These are phyloP conservation scores for Phlyctochytrium bullatum DNA, from an alignment of 192 early-diverging fungal genomes.

Conservation along the genomic window DNA sequence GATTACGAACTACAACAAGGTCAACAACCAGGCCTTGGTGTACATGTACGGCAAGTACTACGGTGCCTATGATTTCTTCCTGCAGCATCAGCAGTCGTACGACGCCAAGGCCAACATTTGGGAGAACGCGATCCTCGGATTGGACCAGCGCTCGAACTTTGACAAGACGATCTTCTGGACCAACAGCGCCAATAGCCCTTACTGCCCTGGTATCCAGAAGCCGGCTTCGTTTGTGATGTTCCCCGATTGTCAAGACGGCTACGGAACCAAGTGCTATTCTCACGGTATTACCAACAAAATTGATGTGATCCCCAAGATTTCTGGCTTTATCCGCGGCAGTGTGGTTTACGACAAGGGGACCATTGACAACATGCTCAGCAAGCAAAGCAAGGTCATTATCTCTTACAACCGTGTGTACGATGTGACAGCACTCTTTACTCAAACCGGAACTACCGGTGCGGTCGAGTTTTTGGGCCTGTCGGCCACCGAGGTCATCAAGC, in stretches of 20 bases:
- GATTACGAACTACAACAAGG: slow-evolving; percentile 22
- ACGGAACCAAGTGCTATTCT: neutral
- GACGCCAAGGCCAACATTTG: neutral
- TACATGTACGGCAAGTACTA: slow-evolving; percentile 56
- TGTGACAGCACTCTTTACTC: slow-evolving; percentile 28
- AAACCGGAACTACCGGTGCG: slow-evolving; percentile 11
- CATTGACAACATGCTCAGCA: slow-evolving; percentile 4
- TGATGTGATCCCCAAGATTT: slow-evolving; percentile 28
- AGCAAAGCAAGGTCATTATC: slow-evolving; percentile 18
- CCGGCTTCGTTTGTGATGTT: slow-evolving; percentile 25
- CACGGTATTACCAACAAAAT: slow-evolving; percentile 12
- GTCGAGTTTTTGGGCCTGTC: slow-evolving; percentile 13
- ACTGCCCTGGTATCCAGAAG: slow-evolving; percentile 33
- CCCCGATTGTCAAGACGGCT: neutral
- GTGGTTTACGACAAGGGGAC: slow-evolving; percentile 40
- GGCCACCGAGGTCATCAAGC: slow-evolving; percentile 22
- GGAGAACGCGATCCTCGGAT: slow-evolving; percentile 31
- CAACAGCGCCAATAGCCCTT: neutral
- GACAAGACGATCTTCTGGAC: slow-evolving; percentile 23
- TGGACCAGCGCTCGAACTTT: slow-evolving; percentile 47
- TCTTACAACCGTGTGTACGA: slow-evolving; percentile 47
- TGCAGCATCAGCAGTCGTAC: neutral
- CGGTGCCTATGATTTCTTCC: slow-evolving; percentile 8
- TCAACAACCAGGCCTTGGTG: slow-evolving; percentile 28
- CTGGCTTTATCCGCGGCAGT: slow-evolving; percentile 26